Conservation (phyloP, 2,329 filamentous ascomycete species). For the Cephalotrichum gorgonifer region DNA sequence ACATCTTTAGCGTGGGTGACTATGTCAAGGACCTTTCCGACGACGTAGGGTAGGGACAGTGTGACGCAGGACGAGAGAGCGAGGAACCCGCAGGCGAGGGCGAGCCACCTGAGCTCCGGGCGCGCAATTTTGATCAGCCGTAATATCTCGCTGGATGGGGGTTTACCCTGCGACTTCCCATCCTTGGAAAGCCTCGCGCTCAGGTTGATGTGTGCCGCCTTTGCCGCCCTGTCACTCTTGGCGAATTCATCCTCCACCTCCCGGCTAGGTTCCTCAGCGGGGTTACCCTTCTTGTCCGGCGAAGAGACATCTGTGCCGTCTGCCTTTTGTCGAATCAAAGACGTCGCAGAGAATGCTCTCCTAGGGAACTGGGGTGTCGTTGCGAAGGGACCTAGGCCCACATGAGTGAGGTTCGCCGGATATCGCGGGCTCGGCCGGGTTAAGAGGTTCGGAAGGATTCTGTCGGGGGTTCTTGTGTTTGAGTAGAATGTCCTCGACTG, state of each 20-base stretch:
- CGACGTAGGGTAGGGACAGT: constrained; percentile 94
- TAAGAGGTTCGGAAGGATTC: neutral
- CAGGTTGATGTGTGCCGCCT: constrained; percentile 83
- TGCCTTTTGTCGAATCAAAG: neutral
- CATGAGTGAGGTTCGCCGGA: neutral
- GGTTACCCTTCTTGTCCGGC: neutral
- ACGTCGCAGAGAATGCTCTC: neutral
- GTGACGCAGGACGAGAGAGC: constrained; percentile 86
- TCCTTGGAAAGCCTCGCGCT: constrained; percentile 81
- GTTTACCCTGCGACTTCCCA: constrained; percentile 45
- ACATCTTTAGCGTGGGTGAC: constrained; percentile 63
- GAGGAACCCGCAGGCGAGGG: constrained; percentile 71
- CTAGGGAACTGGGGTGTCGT: neutral
- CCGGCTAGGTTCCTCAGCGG: neutral
- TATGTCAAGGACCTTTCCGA: constrained; percentile 89
- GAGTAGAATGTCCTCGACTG: neutral
- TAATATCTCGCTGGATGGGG: constrained; percentile 68
- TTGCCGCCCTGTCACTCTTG: constrained; percentile 72
- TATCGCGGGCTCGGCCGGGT: neutral
- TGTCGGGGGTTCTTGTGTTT: neutral
- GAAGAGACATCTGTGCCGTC: neutral
- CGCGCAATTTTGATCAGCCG: constrained; percentile 80
- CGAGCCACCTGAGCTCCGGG: constrained; percentile 71
- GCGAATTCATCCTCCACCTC: constrained; percentile 34
- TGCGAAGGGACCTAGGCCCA: neutral